Conservation (phyloP, 2,329 filamentous ascomycete genomes). For the Mollisiaceae sp. region DNA sequence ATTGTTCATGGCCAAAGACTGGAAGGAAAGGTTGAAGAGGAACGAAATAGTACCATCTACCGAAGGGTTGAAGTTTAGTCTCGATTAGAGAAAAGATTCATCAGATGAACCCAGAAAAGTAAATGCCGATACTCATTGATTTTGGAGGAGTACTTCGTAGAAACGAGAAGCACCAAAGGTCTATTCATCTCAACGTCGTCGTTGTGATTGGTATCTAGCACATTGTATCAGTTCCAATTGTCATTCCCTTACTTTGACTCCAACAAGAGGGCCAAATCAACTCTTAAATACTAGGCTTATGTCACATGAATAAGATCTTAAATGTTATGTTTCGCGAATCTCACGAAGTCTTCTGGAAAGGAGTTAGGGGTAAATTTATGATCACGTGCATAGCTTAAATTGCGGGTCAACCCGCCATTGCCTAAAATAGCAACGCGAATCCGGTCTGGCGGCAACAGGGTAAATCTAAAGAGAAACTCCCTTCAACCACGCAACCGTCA, state of each 20-base stretch:
- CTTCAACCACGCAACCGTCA: background rate
- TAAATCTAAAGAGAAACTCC: background rate
- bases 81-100: background rate
- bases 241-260: too few relatives aligned
- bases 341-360: background rate
- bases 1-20: background rate
- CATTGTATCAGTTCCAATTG: too few relatives aligned
- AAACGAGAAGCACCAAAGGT: too few relatives aligned
- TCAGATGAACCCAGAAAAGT: background rate
- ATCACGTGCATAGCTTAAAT: background rate
- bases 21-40: background rate
- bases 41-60: background rate
- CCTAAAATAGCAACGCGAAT: conserved; percentile 3
- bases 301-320: too few relatives aligned
- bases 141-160: background rate
- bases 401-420: background rate
- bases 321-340: too few relatives aligned
- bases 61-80: too few relatives aligned
- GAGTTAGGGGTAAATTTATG: background rate
- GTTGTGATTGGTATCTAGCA: too few relatives aligned
- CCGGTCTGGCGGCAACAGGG: background rate
- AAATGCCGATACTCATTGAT: background rate
- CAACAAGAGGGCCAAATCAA: too few relatives aligned
- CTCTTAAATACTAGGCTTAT: too few relatives aligned
- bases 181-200: too few relatives aligned